Percentiles rank a stretch among this genome's conserved stretches.
Evolutionary conservation across 176 grass and related monocot genomes (phyloP).

Genomic region (Stipa capillata): DNA sequence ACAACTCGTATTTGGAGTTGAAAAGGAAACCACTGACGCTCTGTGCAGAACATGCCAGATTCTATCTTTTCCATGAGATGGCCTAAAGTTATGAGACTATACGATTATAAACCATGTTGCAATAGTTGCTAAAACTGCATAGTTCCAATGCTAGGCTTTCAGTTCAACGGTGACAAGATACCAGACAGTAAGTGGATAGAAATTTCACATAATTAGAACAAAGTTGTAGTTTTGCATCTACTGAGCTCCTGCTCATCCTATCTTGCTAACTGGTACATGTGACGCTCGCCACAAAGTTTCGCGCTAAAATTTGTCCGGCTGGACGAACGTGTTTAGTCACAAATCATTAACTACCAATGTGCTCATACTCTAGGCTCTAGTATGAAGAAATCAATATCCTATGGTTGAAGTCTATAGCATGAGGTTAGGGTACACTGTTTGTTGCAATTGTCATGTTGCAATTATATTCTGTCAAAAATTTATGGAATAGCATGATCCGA

Average conservation of each 20-base stretch:
- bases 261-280: neutral
- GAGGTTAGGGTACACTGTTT: neutral
- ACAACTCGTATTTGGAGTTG: conserved; percentile 71
- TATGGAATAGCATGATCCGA: no score
- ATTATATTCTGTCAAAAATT: no score
- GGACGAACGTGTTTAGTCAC: neutral
- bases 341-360: neutral
- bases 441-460: no score
- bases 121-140: neutral
- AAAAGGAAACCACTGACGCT: conserved; percentile 77
- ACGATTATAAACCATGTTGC: neutral
- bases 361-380: neutral
- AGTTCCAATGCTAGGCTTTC: neutral
- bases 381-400: neutral
- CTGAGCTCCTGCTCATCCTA: neutral
- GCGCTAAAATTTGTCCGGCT: neutral
- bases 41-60: conserved; percentile 56
- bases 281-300: neutral
- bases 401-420: neutral
- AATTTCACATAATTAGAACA: neutral
- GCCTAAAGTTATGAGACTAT: conserved; percentile 38
- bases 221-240: neutral
- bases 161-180: neutral
- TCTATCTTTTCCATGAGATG: conserved; percentile 89
- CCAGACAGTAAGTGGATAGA: neutral